A percentile compares a stretch with the other conserved stretches of the same genome.
Conservation (phyloP, 2,329 filamentous ascomycete species). For the Fusarium acutatum region DNA sequence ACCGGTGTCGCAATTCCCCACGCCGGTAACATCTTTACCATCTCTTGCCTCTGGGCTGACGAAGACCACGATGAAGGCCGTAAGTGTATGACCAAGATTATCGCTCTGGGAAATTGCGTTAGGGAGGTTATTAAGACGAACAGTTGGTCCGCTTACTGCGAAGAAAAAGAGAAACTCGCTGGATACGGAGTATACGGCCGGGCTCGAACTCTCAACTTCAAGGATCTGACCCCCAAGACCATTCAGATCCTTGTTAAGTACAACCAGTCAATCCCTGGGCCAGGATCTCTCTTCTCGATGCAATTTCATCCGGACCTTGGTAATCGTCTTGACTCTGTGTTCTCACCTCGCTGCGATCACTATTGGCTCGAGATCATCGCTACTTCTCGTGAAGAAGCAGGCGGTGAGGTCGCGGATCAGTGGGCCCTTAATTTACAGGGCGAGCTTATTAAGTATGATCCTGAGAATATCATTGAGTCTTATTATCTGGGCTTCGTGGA, state of each 20-base stretch:
- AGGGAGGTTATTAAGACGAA: no score
- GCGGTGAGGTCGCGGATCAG: rapidly evolving
- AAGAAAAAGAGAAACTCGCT: background rate
- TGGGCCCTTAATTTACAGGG: background rate
- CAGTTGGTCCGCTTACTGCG: no score
- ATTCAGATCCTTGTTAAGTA: background rate
- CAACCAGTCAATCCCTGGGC: background rate
- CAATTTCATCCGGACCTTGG: background rate
- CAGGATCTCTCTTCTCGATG: background rate
- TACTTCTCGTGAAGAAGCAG: background rate
- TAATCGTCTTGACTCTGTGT: background rate
- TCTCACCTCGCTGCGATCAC: background rate
- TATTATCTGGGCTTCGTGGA: background rate
- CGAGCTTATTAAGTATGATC: background rate
- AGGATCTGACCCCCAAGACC: background rate
- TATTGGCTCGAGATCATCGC: background rate
- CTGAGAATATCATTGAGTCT: background rate
- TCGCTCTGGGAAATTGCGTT: rapidly evolving
- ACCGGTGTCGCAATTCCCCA: no score
- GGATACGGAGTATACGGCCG: background rate
- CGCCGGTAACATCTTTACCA: no score
- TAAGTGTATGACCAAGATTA: no score
- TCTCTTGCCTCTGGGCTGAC: no score
- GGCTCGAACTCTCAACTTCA: background rate
- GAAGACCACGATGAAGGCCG: no score